Conservation (phyloP, 139 green algal genomes). For the Chlamydomonas eustigma region DNA sequence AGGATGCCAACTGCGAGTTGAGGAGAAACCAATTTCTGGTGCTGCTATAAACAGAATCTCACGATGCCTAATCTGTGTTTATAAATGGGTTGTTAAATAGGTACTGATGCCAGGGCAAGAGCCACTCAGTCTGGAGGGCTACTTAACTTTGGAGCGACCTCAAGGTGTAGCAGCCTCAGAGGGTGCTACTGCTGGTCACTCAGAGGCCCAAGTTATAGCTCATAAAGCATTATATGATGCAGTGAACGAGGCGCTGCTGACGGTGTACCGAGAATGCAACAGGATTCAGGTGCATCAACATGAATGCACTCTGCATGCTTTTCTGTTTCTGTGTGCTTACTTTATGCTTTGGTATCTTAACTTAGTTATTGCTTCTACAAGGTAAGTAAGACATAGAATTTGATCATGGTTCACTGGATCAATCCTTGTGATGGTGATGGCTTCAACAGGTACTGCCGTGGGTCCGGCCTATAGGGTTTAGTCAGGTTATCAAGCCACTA, state of each 20-base stretch:
- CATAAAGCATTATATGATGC: slow-evolving; percentile 49
- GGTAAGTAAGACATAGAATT: no score
- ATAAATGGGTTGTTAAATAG: no score
- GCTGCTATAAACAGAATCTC: no score
- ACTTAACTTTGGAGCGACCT: slow-evolving; percentile 30
- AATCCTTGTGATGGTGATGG: no score
- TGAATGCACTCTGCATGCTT: no score
- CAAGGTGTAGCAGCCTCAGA: neutral
- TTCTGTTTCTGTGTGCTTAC: no score
- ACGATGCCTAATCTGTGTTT: no score
- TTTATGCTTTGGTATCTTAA: no score
- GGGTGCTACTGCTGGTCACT: neutral
- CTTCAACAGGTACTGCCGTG: neutral
- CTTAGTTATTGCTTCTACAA: no score
- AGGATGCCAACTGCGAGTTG: no score
- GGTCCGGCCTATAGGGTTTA: neutral
- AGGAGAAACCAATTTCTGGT: no score
- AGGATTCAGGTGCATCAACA: slow-evolving; percentile 19
- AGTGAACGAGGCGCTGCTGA: slow-evolving; percentile 40
- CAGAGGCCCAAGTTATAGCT: slow-evolving; percentile 41
- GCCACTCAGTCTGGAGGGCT: slow-evolving; percentile 37
- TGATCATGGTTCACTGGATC: no score
- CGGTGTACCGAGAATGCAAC: slow-evolving; percentile 26
- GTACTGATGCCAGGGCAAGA: slow-evolving; percentile 33
- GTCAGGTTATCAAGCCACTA: slow-evolving; percentile 20